phyloP scores from a whole-genome alignment of 2,329 filamentous ascomycete genomes.

The Pyricularia sp. region DNA sequence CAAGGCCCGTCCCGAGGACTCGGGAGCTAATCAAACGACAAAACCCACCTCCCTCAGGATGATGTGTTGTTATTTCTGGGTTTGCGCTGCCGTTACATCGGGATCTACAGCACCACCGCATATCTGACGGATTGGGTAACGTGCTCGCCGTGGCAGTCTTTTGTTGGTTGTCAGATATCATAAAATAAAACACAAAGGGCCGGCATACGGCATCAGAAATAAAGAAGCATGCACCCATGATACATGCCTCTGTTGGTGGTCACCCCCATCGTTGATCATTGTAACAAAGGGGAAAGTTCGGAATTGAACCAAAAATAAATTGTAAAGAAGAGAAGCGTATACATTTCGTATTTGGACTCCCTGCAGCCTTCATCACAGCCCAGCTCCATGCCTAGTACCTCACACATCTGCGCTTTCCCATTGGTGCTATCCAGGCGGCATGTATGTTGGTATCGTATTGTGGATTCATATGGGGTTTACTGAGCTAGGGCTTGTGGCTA shows the following conservation, averaged over 20 bases:
- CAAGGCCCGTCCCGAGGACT: background rate
- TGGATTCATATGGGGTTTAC: background rate
- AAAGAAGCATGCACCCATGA: background rate
- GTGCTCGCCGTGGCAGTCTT: background rate
- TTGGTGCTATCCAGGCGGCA: background rate
- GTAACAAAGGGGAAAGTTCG: background rate
- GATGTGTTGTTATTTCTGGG: background rate
- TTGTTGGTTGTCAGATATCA: background rate
- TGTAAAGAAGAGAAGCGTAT: background rate
- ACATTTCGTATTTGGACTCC: background rate
- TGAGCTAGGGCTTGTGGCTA: background rate
- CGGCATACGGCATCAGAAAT: background rate
- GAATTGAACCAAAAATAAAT: background rate
- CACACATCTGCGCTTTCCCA: background rate
- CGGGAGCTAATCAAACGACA: background rate
- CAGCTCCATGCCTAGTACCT: background rate
- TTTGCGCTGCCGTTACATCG: background rate
- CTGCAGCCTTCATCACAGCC: background rate
- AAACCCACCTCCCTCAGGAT: background rate
- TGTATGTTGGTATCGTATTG: background rate
- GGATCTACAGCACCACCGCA: background rate
- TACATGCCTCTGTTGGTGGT: background rate
- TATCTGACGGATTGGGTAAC: background rate
- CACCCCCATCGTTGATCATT: background rate
- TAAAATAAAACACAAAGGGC: background rate